Evolutionary conservation across 1,139 yeast species (phyloP), one percentile per base, ranked within the genome.

Genomic region (Spencermartinsiella ligniputridi): DNA sequence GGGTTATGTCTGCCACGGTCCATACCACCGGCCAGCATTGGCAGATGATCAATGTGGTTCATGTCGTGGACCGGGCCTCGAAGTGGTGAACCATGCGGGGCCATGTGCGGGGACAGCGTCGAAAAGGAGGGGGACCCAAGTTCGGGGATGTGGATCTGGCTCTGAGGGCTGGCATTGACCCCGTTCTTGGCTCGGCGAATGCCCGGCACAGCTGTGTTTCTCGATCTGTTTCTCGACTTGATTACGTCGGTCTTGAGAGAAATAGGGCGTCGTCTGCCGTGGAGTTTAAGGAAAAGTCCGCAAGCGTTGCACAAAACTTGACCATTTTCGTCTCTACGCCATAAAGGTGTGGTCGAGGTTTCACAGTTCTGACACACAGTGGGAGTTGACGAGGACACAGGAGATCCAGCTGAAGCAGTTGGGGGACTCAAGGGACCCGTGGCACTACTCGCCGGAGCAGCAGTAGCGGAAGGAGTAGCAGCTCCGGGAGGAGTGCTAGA

Each of bases 321-420:
- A 12, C 97, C 97, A 19, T 85, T 79, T 62, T 88, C 96, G 64
- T 89, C 96, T 55, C 97, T 72, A 62, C 97, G 75, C 97, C 97
- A 89, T 20, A 89, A 70, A 1, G 97, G 97, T 1, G 97, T 89
- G 1, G 92, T 89, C 47, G 88, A 86, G 1, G 97, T 89, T 58
- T 84, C 76, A 67, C 97, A 89, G 64, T 89, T 89, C 55, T 84
- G 86, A 64, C 97, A 89, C 18, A 83, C 76, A 1, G 96, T 51
- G n/a, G 40, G 20, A 19, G 20, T n/a, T 33, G 22, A 27, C 15
- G 32, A n/a, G 15, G 32, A n/a, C 32, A 27, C 8, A n/a, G n/a
- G n/a, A 6, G 25, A 22, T 11, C 9, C 25, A 6, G 25, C 9
- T 11, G 25, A 22, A 6, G 25, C 25, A n/a, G n/a, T n/a, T n/a